Base-by-base conservation (phyloP, 805 yeast genomes). In the Candida yuanshanica region DNA sequence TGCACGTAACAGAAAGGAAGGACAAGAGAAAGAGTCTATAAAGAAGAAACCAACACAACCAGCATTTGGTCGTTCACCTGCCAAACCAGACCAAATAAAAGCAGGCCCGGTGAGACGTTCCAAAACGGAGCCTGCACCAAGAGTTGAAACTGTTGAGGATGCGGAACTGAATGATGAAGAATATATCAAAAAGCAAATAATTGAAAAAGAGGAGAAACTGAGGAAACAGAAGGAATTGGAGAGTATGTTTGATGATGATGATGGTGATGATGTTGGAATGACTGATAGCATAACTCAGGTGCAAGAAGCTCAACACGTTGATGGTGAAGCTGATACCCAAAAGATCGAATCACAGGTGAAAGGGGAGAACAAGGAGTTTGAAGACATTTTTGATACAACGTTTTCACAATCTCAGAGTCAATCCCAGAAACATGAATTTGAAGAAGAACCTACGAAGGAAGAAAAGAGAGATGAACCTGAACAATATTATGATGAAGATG, bases 401-500 rank as follows among this genome's bases (percentile, higher is more conserved):
- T 46, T 53, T 36, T 43, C 44, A 11, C 50, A 46, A 20, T 44
- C 51, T 2, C 51, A 47, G 24, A 43, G 39, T 33, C 42, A 42
- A 27, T 17, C 43, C 2, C 36, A 36, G n/a, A 21, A 34, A 25
- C 12, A 21, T 6, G 14, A n/a, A 22, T n/a, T 38, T 11, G 14
- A 37, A 29, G 38, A 24, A 13, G 41, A 41, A 9, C 26, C 22
- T 5, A 44, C 33, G 24, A 47, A 31, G n/a, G 41, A 36, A 6
- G 6, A 48, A 16, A 31, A 38, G 10, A 44, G 47, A 23, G 52
- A 45, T 5, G 35, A 36, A 18, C 29, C 46, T 5, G 49, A 53
- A 20, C 53, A 50, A 8, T 59, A 57, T 41, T 61, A 65, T 20
- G 81, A 74, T 46, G 78, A 71, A 29, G 80, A 75, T 39, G 81